phyloP scores from a whole-genome alignment of 2,329 filamentous ascomycete species.

The Hymenoscyphus fructigenus region DNA sequence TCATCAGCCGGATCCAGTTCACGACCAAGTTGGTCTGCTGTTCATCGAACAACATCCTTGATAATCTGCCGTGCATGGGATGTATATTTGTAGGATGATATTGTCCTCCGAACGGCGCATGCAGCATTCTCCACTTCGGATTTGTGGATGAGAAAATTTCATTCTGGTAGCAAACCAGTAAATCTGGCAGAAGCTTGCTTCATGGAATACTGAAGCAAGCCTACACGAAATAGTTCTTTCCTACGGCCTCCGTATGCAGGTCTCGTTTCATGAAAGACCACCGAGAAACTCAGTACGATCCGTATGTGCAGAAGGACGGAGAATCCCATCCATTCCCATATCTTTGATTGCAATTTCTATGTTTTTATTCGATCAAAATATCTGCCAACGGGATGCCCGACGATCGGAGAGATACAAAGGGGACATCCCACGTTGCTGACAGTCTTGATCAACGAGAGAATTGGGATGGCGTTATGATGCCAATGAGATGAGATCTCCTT shows the following conservation, averaged over 20 bases:
- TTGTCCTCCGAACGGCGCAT: neutral
- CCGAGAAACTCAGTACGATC: slow-evolving; percentile 3
- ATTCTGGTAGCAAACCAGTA: neutral
- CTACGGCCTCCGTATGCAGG: neutral
- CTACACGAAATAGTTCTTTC: neutral
- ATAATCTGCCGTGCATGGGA: neutral
- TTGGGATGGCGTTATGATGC: neutral
- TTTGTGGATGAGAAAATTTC: neutral
- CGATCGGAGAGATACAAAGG: neutral
- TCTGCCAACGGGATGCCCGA: neutral
- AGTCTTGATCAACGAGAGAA: neutral
- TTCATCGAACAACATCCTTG: neutral
- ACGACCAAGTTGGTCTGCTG: neutral
- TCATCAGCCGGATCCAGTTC: neutral
- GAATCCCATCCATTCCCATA: neutral
- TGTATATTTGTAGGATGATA: neutral
- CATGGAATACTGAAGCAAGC: neutral
- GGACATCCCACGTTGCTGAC: neutral
- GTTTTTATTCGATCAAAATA: neutral
- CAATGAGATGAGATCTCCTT: neutral
- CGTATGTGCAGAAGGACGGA: neutral
- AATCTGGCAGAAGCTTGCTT: neutral
- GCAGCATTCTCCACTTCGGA: neutral
- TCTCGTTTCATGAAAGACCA: neutral
- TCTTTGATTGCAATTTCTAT: too few relatives aligned